Evolutionary conservation across 1,139 yeast species (phyloP), one percentile per base, ranked within the genome.

Genomic region (Diutina mesorugosa): DNA sequence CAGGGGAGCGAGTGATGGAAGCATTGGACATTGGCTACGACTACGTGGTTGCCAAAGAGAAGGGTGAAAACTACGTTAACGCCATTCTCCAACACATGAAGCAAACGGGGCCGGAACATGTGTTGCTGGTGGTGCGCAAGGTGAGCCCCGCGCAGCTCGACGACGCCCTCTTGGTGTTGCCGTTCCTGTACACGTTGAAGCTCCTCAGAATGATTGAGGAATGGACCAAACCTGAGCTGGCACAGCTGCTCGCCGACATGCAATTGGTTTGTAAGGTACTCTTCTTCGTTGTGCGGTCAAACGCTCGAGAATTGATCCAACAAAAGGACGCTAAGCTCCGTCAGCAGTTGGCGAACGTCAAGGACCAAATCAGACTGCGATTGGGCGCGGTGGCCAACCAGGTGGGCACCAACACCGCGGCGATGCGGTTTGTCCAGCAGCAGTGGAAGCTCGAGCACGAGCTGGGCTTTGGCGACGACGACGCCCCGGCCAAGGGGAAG

Each of bases 1-100:
- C 97, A 0, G 97, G 99, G 62, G 99, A 93, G 70, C 85, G 85
- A 64, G 72, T 93, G 56, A 85, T 90, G 80, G 99, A 93, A 66
- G 97, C 98, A 0, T 73, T 93, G 55, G 98, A 93, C 61, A 75
- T 91, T 61, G 96, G 96, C 2, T 72, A 74, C 38, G 83, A 80
- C 58, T 97, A 90, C 63, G 72, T 89, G 51, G 83, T 80, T 51
- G 81, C 81, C n/a, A 67, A 69, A 38, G 81, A 77, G 57, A 78
- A 76, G 56, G 84, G 85, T 64, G 63, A 61, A 52, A 57, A 59
- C 55, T 69, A 68, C 47, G 60, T 72, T 57, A 79, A 90, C 66
- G 78, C 96, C 4, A 76, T 93, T 30, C 75, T 93, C 55, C 72
- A 80, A 56, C 95, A 96, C 1, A 76, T 86, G 62, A 80, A 81